These are phyloP conservation scores for Penicillium aurantiogriseum DNA, from an alignment of 2,329 filamentous ascomycete genomes.

Conservation along the genomic window DNA sequence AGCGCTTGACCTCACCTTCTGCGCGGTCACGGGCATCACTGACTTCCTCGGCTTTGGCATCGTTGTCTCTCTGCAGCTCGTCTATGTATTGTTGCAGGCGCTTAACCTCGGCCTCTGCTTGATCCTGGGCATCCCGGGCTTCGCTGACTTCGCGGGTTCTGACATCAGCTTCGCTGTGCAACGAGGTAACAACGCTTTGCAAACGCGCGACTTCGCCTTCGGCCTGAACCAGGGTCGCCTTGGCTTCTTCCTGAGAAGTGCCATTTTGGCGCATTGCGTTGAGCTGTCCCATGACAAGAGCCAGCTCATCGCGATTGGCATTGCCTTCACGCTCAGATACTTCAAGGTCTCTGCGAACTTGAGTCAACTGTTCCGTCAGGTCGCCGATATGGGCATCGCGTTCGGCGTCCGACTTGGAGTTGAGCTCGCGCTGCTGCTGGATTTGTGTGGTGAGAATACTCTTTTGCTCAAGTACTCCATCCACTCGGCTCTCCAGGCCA, in stretches of 20 bases:
- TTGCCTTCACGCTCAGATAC: conserved; percentile 48
- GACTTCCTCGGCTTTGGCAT: conserved; percentile 14
- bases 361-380: conserved; percentile 50
- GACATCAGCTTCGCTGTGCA: conserved; percentile 35
- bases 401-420: conserved; percentile 74
- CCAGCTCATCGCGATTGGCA: conserved; percentile 41
- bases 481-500: conserved; percentile 73
- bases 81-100: conserved; percentile 53
- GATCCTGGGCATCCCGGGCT: conserved; percentile 23
- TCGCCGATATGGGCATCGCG: conserved; percentile 50
- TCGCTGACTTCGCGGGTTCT: conserved; percentile 23
- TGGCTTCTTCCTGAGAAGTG: conserved; percentile 34
- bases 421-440: conserved; percentile 90
- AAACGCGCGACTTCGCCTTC: conserved; percentile 34
- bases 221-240: conserved; percentile 28
- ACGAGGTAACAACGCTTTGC: conserved; percentile 55
- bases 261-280: conserved; percentile 42
- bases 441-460: conserved; percentile 86
- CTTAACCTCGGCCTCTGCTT: conserved; percentile 18
- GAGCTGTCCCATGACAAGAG: conserved; percentile 45
- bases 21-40: conserved; percentile 18
- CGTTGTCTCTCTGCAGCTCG: conserved; percentile 31
- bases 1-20: conserved; percentile 15
- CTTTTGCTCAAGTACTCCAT: conserved; percentile 80
- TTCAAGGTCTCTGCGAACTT: conserved; percentile 65